These are phyloP conservation scores for Cladorrhinum sp. DNA, from an alignment of 2,329 filamentous ascomycete genomes.

Conservation along the genomic window DNA sequence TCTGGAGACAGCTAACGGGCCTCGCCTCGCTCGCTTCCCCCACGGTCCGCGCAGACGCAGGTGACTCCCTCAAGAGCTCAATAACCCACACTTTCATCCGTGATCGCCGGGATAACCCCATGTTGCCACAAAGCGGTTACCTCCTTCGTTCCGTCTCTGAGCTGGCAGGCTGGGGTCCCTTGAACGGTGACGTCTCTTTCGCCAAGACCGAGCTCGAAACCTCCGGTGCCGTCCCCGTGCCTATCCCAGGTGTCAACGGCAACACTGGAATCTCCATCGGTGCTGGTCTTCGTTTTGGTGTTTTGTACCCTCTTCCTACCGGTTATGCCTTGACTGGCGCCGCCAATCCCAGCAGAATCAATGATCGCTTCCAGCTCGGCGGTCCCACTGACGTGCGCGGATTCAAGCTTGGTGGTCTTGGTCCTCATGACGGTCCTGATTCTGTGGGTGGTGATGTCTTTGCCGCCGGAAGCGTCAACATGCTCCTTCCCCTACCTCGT, in stretches of 20 bases:
- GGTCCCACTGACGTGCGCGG: slow-evolving; percentile 93
- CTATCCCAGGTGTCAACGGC: slow-evolving; percentile 61
- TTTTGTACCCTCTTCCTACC: slow-evolving; percentile 77
- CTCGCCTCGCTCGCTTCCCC: slow-evolving; percentile 74
- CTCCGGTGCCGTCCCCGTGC: slow-evolving; percentile 70
- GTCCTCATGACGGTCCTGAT: slow-evolving; percentile 81
- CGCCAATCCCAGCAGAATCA: slow-evolving; percentile 72
- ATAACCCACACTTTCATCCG: slow-evolving; percentile 76
- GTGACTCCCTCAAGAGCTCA: slow-evolving; percentile 86
- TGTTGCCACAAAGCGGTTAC: slow-evolving; percentile 80
- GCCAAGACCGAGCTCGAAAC: slow-evolving; percentile 87
- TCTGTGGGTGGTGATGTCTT: slow-evolving; percentile 89
- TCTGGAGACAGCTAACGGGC: slow-evolving; percentile 86
- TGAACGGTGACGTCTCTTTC: slow-evolving; percentile 90
- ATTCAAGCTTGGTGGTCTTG: slow-evolving; percentile 85
- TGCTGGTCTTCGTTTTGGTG: slow-evolving; percentile 73
- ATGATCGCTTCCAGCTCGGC: slow-evolving; percentile 92
- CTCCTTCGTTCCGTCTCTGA: slow-evolving; percentile 75
- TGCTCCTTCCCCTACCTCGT: slow-evolving; percentile 80
- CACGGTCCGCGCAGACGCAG: slow-evolving; percentile 78
- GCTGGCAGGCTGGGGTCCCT: slow-evolving; percentile 79
- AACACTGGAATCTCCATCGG: slow-evolving; percentile 79
- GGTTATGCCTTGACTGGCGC: slow-evolving; percentile 50
- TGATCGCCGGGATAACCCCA: slow-evolving; percentile 78
- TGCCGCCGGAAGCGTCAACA: slow-evolving; percentile 80